Conservation (phyloP, 2,329 filamentous ascomycete genomes). For the Venturia aucupariae region DNA sequence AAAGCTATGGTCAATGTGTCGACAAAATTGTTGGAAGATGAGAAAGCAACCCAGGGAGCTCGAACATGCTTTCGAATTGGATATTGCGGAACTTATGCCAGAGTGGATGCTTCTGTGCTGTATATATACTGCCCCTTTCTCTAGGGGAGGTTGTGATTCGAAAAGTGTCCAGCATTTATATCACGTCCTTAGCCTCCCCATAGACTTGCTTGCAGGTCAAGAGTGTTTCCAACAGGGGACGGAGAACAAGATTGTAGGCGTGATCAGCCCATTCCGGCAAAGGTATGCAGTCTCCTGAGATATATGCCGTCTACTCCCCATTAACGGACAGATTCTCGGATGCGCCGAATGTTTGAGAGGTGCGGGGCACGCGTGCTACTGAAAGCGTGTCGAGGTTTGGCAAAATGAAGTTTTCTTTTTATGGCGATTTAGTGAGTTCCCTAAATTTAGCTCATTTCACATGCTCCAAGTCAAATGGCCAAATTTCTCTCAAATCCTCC, state of each 20-base stretch:
- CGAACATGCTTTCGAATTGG: not conserved
- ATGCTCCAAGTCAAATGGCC: constrained; percentile 27
- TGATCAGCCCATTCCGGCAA: too few species aligned
- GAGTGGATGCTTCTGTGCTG: not conserved
- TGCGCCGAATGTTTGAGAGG: too few species aligned
- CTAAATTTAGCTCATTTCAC: too few species aligned
- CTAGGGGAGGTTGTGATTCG: not conserved
- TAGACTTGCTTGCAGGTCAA: not conserved
- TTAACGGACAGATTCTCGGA: too few species aligned
- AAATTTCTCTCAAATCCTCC: constrained; percentile 26
- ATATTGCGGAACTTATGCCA: not conserved
- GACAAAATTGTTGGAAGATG: too few species aligned
- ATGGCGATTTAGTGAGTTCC: too few species aligned
- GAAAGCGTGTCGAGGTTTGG: too few species aligned
- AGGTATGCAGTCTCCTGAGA: too few species aligned
- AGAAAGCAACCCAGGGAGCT: too few species aligned
- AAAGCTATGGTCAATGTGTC: not conserved
- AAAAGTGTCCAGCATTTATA: not conserved
- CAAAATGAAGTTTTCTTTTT: too few species aligned
- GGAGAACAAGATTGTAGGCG: not conserved
- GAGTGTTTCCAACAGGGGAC: not conserved
- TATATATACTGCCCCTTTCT: not conserved
- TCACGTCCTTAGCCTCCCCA: not conserved
- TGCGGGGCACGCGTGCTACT: too few species aligned
- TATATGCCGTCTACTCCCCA: too few species aligned